Evolutionary conservation across 2,329 filamentous ascomycete genomes (phyloP).

Genomic region (Penicillium digitatum): DNA sequence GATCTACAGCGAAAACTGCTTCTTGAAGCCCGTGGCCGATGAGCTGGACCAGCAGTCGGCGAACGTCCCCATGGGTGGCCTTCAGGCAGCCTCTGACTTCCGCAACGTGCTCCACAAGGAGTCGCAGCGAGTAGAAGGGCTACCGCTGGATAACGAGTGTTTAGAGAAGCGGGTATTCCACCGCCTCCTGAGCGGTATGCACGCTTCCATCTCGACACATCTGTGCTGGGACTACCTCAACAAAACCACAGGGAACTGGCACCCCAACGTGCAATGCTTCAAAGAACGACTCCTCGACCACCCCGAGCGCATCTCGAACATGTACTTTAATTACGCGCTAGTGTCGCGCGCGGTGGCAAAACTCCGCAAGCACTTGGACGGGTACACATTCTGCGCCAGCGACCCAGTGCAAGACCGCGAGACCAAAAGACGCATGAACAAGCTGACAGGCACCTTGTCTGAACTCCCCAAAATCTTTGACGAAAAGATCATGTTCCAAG

Average conservation of each 20-base stretch:
- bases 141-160: slow-evolving; percentile 85
- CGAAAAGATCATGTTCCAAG: slow-evolving; percentile 89
- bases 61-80: slow-evolving; percentile 39
- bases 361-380: slow-evolving; percentile 72
- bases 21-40: slow-evolving; percentile 51
- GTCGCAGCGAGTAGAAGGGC: slow-evolving; percentile 47
- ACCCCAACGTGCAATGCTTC: slow-evolving; percentile 86
- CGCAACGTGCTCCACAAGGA: slow-evolving; percentile 55
- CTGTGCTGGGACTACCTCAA: slow-evolving; percentile 95
- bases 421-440: slow-evolving; percentile 78
- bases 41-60: slow-evolving; percentile 26
- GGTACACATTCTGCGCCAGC: slow-evolving; percentile 89
- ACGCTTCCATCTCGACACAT: slow-evolving; percentile 94
- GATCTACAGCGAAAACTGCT: slow-evolving; percentile 97
- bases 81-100: slow-evolving; percentile 59
- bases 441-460: slow-evolving; percentile 66
- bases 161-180: slow-evolving; percentile 99
- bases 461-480: slow-evolving; percentile 77
- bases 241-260: slow-evolving; percentile 89
- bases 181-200: slow-evolving; percentile 92
- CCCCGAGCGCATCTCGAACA: slow-evolving; percentile 89
- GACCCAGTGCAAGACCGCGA: slow-evolving; percentile 72
- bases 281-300: slow-evolving; percentile 74
- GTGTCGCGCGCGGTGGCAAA: slow-evolving; percentile 88
- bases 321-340: slow-evolving; percentile 99